Percentiles rank a stretch among this genome's conserved stretches.
Conservation (phyloP, 148 eudicot species). For the Simmondsia chinensis region DNA sequence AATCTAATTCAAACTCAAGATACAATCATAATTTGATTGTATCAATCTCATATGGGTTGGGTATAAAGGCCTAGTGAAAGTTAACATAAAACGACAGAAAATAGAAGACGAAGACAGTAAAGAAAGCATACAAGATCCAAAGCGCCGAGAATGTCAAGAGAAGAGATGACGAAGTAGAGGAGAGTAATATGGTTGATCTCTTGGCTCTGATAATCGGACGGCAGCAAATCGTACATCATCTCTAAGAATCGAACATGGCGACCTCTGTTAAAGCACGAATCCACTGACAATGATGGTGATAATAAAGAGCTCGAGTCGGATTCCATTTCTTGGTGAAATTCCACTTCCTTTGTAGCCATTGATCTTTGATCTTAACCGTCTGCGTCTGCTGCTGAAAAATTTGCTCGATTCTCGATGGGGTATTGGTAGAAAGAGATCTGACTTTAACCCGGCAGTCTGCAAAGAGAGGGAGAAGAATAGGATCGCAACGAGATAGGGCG, state of each 20-base stretch:
- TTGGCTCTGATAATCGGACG: constrained; percentile 50
- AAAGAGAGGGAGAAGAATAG: too few species aligned
- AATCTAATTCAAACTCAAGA: too few species aligned
- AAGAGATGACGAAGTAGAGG: constrained; percentile 75
- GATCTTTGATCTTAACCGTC: too few species aligned
- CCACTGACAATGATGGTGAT: constrained; percentile 9
- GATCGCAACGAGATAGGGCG: too few species aligned
- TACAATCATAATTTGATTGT: too few species aligned
- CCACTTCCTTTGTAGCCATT: too few species aligned
- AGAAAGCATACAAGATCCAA: constrained; percentile 32
- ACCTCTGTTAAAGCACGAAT: constrained; percentile 34
- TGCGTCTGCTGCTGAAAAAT: too few species aligned
- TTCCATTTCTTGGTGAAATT: constrained; percentile 8
- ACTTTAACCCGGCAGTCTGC: too few species aligned
- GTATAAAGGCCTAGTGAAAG: neutral
- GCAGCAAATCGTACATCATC: constrained; percentile 66
- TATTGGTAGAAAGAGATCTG: too few species aligned
- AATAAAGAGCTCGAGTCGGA: constrained; percentile 4
- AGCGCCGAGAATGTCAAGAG: constrained; percentile 60
- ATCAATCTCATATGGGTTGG: too few species aligned
- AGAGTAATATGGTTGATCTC: constrained; percentile 90
- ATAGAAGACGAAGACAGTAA: neutral
- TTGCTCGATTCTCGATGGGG: too few species aligned
- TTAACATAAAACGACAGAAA: neutral
- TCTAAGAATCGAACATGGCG: constrained; percentile 43